Evolutionary conservation across 2,329 filamentous ascomycete species (phyloP).

Genomic region (Claviceps citrina): DNA sequence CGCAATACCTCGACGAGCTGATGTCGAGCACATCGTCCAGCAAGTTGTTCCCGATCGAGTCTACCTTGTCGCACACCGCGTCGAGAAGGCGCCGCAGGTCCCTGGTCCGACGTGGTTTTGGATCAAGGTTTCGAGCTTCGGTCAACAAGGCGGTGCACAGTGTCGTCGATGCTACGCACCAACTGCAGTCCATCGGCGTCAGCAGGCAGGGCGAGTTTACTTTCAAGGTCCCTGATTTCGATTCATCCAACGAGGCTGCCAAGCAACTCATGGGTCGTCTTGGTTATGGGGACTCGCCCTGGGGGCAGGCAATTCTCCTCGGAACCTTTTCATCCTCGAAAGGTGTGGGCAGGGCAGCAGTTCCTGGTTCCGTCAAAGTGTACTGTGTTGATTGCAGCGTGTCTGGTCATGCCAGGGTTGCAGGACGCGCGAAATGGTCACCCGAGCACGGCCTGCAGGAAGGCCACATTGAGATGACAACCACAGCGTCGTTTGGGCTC

Average conservation of each 20-base stretch:
- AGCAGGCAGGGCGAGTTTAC: constrained; percentile 8
- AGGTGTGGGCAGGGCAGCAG: too few species aligned
- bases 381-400: constrained; percentile 6
- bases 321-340: background rate
- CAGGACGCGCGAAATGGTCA: constrained; percentile 5
- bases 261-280: background rate
- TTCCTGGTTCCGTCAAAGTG: too few species aligned
- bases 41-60: too few species aligned
- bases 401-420: constrained; percentile 1
- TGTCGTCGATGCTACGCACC: constrained; percentile 1
- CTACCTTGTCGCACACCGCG: too few species aligned
- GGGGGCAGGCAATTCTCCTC: constrained; percentile 4
- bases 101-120: too few species aligned
- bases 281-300: background rate
- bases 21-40: background rate
- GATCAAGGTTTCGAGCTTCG: too few species aligned
- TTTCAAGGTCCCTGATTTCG: constrained; percentile 11
- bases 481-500: background rate
- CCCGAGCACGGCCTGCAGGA: constrained; percentile 10
- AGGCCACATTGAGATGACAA: constrained; percentile 7
- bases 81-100: background rate
- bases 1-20: constrained; percentile 6
- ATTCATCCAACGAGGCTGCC: background rate
- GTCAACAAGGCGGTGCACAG: background rate
- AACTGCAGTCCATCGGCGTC: constrained; percentile 6